A percentile compares a stretch with the other conserved stretches of the same genome.
These are phyloP conservation scores for Cladophialophora bantiana DNA, from an alignment of 2,329 filamentous ascomycete species.

Conservation along the genomic window DNA sequence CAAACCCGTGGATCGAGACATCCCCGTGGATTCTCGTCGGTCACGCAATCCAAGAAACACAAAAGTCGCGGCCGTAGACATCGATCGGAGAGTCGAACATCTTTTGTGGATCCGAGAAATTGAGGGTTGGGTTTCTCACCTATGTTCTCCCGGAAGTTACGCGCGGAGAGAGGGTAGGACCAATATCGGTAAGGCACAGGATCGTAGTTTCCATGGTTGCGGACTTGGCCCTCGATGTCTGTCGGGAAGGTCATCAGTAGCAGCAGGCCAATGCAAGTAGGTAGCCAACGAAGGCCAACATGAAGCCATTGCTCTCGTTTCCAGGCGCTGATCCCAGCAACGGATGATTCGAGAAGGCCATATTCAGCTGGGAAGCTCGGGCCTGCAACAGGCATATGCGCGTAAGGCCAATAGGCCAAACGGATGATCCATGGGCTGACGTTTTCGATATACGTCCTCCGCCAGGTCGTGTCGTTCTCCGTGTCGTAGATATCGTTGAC, in stretches of 20 bases:
- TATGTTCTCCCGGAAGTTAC: slow-evolving; percentile 29
- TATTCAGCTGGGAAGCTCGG: neutral
- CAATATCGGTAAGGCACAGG: slow-evolving; percentile 30
- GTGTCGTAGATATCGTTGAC: slow-evolving; percentile 24
- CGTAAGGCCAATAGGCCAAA: slow-evolving; percentile 31
- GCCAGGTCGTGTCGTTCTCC: slow-evolving; percentile 27
- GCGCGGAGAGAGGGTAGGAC: slow-evolving; percentile 24
- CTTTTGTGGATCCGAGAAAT: slow-evolving; percentile 6
- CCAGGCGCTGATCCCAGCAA: slow-evolving; percentile 5
- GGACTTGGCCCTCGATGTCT: slow-evolving; percentile 23
- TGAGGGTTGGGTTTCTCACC: slow-evolving; percentile 1
- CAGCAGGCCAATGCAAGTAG: slow-evolving; percentile 28
- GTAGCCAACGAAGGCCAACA: slow-evolving; percentile 26
- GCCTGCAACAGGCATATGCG: slow-evolving; percentile 12
- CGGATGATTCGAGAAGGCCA: neutral
- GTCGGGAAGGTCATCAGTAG: slow-evolving; percentile 22
- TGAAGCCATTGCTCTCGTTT: slow-evolving; percentile 25
- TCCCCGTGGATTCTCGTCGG: slow-evolving; percentile 17
- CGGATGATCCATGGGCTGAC: slow-evolving; percentile 31
- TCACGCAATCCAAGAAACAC: slow-evolving; percentile 23
- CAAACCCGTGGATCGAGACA: slow-evolving; percentile 20
- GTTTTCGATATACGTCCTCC: slow-evolving; percentile 28
- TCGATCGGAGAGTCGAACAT: slow-evolving; percentile 20
- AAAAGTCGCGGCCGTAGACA: slow-evolving; percentile 22
- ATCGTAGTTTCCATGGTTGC: slow-evolving; percentile 26